phyloP scores from a whole-genome alignment of 202 grass and related monocot species.

The Panicum hallii region DNA sequence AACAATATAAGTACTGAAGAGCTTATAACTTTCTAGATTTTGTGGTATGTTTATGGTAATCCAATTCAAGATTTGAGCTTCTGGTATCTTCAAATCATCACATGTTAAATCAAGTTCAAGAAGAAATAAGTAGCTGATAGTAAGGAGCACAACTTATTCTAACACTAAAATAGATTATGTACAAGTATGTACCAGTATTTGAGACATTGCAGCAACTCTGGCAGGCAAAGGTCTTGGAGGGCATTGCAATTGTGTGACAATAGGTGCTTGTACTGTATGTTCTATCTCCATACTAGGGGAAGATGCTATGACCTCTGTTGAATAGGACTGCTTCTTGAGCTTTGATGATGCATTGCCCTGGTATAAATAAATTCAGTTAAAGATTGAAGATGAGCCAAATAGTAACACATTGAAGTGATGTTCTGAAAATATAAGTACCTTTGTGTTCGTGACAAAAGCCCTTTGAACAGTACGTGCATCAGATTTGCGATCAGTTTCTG shows the following conservation, averaged over 20 bases:
- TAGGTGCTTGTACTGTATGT: constrained; percentile 41
- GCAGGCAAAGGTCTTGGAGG: constrained; percentile 64
- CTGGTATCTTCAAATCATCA: constrained; percentile 15
- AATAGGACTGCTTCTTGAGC: constrained; percentile 70
- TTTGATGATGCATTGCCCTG: constrained; percentile 63
- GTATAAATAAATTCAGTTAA: constrained; percentile 48
- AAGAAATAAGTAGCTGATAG: background rate
- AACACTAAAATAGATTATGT: constrained; percentile 11
- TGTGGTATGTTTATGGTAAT: constrained; percentile 20
- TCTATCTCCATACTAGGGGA: constrained; percentile 70
- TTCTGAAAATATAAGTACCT: constrained; percentile 55
- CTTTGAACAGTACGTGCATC: constrained; percentile 90
- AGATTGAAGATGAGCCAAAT: background rate
- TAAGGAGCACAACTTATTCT: background rate
- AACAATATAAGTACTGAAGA: constrained; percentile 19
- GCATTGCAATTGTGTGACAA: constrained; percentile 63
- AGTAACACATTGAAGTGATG: constrained; percentile 5
- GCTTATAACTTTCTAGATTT: background rate
- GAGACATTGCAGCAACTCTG: constrained; percentile 90
- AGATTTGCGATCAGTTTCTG: constrained; percentile 79
- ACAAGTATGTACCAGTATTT: constrained; percentile 72
- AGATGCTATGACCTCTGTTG: constrained; percentile 67
- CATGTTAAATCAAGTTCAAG: constrained; percentile 23
- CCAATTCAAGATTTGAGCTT: constrained; percentile 24
- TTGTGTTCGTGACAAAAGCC: constrained; percentile 69